Conservation (phyloP, 2,329 filamentous ascomycete genomes). For the Cladosporium oxysporum region DNA sequence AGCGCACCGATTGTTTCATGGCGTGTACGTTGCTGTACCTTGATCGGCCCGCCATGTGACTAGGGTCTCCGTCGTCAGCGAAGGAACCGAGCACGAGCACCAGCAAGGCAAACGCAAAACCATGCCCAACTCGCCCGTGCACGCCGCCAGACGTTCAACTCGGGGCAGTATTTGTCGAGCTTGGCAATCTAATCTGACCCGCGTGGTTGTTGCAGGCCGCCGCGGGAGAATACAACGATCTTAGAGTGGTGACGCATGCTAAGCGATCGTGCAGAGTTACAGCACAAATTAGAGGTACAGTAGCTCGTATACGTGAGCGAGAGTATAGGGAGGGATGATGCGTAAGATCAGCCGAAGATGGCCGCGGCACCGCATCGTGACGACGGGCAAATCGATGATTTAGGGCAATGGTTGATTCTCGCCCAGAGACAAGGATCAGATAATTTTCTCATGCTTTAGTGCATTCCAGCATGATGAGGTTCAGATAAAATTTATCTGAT, state of each 20-base stretch:
- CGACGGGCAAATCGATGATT: neutral
- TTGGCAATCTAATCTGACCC: slow-evolving; percentile 20
- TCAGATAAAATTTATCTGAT: slow-evolving; percentile 19
- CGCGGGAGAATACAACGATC: neutral
- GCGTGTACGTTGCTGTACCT: slow-evolving; percentile 14
- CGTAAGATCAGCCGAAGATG: slow-evolving; percentile 5
- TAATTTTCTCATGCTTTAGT: slow-evolving; percentile 1
- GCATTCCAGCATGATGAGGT: slow-evolving; percentile 12
- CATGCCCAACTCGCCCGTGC: slow-evolving; percentile 17
- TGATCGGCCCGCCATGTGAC: slow-evolving; percentile 14
- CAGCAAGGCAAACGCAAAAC: neutral
- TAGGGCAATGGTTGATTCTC: neutral
- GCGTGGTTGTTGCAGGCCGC: neutral
- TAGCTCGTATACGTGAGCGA: neutral
- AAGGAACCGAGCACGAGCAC: slow-evolving; percentile 1
- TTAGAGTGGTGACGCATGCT: slow-evolving; percentile 14
- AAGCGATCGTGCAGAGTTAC: slow-evolving; percentile 17
- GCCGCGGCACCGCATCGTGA: neutral
- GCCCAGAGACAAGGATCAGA: slow-evolving; percentile 12
- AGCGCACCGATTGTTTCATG: slow-evolving; percentile 19
- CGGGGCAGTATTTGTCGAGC: slow-evolving; percentile 2
- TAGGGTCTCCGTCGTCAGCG: slow-evolving; percentile 13
- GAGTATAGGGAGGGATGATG: slow-evolving; percentile 6
- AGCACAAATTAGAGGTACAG: neutral
- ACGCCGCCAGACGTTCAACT: neutral